These are phyloP conservation scores for Fusarium humuli DNA, from an alignment of 2,329 filamentous ascomycete genomes.

Conservation along the genomic window DNA sequence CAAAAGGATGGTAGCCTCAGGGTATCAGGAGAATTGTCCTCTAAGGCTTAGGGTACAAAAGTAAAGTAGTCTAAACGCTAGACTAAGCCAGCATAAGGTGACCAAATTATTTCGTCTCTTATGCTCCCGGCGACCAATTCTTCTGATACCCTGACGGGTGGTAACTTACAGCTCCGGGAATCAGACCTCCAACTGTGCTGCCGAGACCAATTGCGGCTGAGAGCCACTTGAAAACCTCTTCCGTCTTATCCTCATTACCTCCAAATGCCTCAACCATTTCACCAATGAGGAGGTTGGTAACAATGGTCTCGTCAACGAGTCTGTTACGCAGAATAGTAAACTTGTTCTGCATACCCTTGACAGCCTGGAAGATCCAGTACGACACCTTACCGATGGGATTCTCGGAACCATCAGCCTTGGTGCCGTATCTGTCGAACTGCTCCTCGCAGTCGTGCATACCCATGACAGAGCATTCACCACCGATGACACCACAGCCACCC, in stretches of 20 bases:
- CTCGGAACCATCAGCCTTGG: not conserved
- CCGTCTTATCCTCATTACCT: not conserved
- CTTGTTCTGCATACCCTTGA: constrained; percentile 19
- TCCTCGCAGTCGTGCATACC: not conserved
- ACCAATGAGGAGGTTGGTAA: not conserved
- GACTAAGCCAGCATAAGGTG: no score
- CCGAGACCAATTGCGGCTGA: constrained; percentile 7
- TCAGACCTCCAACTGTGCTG: not conserved
- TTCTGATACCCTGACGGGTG: no score
- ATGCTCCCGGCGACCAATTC: no score
- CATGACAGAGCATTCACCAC: not conserved
- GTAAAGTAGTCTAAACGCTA: no score
- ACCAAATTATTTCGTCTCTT: no score
- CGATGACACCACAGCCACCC: not conserved
- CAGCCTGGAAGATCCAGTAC: constrained; percentile 31
- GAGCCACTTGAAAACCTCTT: constrained; percentile 13
- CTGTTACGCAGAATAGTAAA: not conserved
- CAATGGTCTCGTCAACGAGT: not conserved
- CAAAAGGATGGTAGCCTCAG: no score
- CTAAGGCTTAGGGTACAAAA: no score
- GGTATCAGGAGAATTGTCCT: no score
- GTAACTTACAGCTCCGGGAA: constrained; percentile 1
- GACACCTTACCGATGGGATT: constrained; percentile 10
- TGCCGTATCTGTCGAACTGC: constrained; percentile 15
- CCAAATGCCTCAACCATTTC: constrained; percentile 14